These are phyloP conservation scores for Linum usitatissimum DNA, from an alignment of 345 rosid species.

Conservation along the genomic window DNA sequence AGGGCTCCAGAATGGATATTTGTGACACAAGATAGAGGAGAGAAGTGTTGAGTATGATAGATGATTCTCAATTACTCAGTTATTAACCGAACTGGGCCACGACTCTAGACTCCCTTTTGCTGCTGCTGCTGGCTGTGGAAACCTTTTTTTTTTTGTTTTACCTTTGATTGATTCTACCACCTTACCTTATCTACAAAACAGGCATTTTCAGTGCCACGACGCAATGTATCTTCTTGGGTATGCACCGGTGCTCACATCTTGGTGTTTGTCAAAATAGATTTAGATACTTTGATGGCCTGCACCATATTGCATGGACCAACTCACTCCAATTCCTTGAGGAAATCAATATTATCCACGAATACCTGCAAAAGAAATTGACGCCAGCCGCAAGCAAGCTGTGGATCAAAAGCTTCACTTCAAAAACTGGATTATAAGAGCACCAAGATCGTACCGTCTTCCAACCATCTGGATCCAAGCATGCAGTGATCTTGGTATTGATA, in stretches of 20 bases:
- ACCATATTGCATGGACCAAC: slow-evolving; percentile 1
- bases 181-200: not conserved
- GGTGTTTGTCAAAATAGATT: not conserved
- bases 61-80: not conserved
- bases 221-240: not conserved
- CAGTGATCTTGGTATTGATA: slow-evolving; percentile 85
- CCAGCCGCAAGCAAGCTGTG: not conserved
- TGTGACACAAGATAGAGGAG: not conserved
- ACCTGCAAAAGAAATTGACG: slow-evolving; percentile 33
- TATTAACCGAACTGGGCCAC: not conserved
- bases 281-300: slow-evolving; percentile 4
- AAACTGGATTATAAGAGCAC: not conserved
- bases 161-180: not conserved
- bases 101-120: not conserved
- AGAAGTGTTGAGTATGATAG: not conserved
- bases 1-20: not conserved
- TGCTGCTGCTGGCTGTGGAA: not conserved
- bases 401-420: too few species aligned
- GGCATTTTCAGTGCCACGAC: not conserved
- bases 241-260: not conserved
- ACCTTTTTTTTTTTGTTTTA: too few species aligned
- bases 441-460: slow-evolving; percentile 68
- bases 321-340: slow-evolving; percentile 53
- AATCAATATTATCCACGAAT: slow-evolving; percentile 84
- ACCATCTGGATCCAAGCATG: slow-evolving; percentile 95